These are phyloP conservation scores for Licmophora abbreviata DNA, from an alignment of 108 stramenopile species.

Conservation along the genomic window DNA sequence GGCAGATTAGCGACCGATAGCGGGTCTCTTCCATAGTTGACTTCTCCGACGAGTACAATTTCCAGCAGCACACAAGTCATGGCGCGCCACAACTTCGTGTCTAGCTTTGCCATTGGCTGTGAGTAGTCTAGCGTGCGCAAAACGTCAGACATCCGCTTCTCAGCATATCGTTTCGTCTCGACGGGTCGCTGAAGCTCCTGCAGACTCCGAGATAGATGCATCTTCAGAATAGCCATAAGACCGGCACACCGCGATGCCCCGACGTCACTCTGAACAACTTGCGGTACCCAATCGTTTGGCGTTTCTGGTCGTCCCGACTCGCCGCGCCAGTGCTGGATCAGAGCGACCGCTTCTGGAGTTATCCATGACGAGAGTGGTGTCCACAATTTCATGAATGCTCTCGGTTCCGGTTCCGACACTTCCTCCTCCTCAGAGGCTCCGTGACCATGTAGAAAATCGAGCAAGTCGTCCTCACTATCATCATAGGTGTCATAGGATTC, in stretches of 20 bases:
- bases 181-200: slow-evolving; percentile 26
- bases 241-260: slow-evolving; percentile 60
- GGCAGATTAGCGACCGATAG: slow-evolving; percentile 11
- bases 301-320: not conserved
- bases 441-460: not conserved
- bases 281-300: slow-evolving; percentile 1
- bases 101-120: slow-evolving; percentile 40
- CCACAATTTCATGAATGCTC: slow-evolving; percentile 34
- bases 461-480: slow-evolving; percentile 10
- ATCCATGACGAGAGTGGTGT: slow-evolving; percentile 29
- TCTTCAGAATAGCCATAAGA: slow-evolving; percentile 60
- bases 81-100: slow-evolving; percentile 47
- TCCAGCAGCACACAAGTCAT: slow-evolving; percentile 60
- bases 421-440: slow-evolving; percentile 6
- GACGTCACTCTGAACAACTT: slow-evolving; percentile 31
- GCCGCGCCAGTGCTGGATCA: slow-evolving; percentile 6
- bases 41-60: slow-evolving; percentile 41
- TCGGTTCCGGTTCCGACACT: slow-evolving; percentile 6
- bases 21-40: slow-evolving; percentile 1
- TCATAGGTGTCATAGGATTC: slow-evolving; percentile 11
- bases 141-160: slow-evolving; percentile 43
- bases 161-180: slow-evolving; percentile 17
- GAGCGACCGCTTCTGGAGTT: slow-evolving; percentile 26
- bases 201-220: slow-evolving; percentile 43
- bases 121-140: slow-evolving; percentile 55